These are phyloP conservation scores for Fusarium mundagurra DNA, from an alignment of 2,329 filamentous ascomycete species.

Conservation along the genomic window DNA sequence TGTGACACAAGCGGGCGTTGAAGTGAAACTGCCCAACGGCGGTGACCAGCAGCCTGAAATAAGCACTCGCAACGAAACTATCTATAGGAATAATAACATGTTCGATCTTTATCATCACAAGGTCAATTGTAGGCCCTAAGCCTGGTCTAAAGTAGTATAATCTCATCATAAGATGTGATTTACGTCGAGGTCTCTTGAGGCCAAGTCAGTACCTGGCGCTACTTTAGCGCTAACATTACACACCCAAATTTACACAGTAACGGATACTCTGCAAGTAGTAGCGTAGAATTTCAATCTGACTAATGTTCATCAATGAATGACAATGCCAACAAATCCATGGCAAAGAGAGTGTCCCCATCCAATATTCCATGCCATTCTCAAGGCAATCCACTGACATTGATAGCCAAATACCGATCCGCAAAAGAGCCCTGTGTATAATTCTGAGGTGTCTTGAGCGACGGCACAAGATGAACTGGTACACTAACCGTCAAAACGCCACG, in stretches of 20 bases:
- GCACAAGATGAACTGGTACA: not conserved
- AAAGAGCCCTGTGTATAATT: not conserved
- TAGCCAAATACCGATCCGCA: not conserved
- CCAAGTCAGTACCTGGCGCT: accelerated
- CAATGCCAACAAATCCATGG: not conserved
- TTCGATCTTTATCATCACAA: accelerated
- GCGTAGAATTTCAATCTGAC: not conserved
- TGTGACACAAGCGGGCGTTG: not conserved
- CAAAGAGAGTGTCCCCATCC: not conserved
- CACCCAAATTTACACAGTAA: accelerated
- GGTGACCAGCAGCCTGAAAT: not conserved
- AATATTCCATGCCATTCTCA: not conserved
- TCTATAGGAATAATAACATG: accelerated
- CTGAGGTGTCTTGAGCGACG: not conserved
- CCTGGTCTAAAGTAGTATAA: accelerated
- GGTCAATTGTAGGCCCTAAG: accelerated
- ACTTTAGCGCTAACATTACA: accelerated
- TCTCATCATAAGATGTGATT: not conserved
- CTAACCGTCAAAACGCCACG: not conserved
- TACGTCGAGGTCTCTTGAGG: not conserved
- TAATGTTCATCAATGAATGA: not conserved
- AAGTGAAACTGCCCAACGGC: not conserved
- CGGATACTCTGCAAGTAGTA: accelerated
- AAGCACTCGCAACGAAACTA: accelerated
- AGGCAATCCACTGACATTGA: not conserved